Evolutionary conservation across 2,329 filamentous ascomycete genomes (phyloP), one percentile per base, ranked within the genome.

Genomic region (Parafenestella ontariensis): DNA sequence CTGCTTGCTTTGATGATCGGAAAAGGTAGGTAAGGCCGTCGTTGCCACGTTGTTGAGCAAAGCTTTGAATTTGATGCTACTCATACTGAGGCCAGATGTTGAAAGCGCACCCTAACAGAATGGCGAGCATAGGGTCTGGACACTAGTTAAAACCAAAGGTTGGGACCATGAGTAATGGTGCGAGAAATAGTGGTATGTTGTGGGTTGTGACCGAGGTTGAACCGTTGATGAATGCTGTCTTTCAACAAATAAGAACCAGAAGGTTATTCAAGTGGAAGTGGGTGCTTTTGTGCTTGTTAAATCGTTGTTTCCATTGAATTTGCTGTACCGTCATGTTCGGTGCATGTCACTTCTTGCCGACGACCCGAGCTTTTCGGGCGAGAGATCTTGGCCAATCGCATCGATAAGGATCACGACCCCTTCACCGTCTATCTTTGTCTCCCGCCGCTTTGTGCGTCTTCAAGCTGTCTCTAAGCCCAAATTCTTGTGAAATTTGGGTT

Each of bases 21-120:
- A 50, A 28, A 62, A 61, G 43, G 40, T 52, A 31, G 57, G 58
- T n/a, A 67, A 53, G 15, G 62, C 41, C 37, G 50, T 62, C 40
- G 51, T 61, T 28, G 33, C 49, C 5, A 24, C 11, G 41, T 21
- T 40, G 37, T 39, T 49, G 43, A 53, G 37, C 21, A 40, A 40
- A 21, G 20, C 15, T n/a, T 46, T 51, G 36, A 54, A 17, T 33
- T 51, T 56, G 39, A 26, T 44, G 37, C 53, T 46, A 56, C 39
- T 54, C 49, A 56, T 56, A 31, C 5, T 54, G 36, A 5, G 34
- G 43, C 46, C 43, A 54, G 36, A 44, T 36, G 20, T 50, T 28
- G 21, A 44, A 29, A 23, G 44, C 18, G 26, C 29, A 17, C 15
- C 36, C 21, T 20, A 34, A 40, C 9, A 24, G 17, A 24, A 42